These are phyloP conservation scores for Exophiala sp. DNA, from an alignment of 2,329 filamentous ascomycete genomes.

Conservation along the genomic window DNA sequence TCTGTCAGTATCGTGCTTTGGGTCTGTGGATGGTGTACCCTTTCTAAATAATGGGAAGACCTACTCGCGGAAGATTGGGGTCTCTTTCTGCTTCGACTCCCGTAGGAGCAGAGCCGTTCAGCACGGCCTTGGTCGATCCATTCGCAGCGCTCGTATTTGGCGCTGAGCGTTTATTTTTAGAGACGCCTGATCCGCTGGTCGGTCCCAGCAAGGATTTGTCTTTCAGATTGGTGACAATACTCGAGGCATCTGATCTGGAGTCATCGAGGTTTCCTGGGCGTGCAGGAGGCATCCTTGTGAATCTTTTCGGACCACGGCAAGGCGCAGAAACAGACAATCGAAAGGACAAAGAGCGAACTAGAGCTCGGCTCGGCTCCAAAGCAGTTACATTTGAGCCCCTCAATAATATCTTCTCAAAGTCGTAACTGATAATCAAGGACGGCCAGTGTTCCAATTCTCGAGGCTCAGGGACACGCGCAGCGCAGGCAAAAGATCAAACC, in stretches of 20 bases:
- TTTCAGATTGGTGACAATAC: constrained; percentile 37
- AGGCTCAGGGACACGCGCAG: background rate
- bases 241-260: constrained; percentile 48
- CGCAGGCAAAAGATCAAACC: background rate
- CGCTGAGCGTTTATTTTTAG: constrained; percentile 19
- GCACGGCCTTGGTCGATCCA: constrained; percentile 27
- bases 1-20: background rate
- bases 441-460: background rate
- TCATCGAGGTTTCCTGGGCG: constrained; percentile 46
- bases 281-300: constrained; percentile 42
- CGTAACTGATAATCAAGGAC: no score
- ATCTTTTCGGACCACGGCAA: background rate
- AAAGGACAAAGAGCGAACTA: background rate
- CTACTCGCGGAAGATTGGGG: constrained; percentile 34
- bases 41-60: constrained; percentile 10
- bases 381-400: no score
- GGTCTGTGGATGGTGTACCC: no score
- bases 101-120: constrained; percentile 24
- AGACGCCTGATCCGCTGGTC: constrained; percentile 12
- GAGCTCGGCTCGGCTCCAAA: background rate
- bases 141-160: constrained; percentile 2
- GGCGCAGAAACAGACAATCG: background rate
- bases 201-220: constrained; percentile 15
- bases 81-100: constrained; percentile 20
- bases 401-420: no score